These are phyloP conservation scores for Bipolaris cookei DNA, from an alignment of 2,329 filamentous ascomycete genomes.

Conservation along the genomic window DNA sequence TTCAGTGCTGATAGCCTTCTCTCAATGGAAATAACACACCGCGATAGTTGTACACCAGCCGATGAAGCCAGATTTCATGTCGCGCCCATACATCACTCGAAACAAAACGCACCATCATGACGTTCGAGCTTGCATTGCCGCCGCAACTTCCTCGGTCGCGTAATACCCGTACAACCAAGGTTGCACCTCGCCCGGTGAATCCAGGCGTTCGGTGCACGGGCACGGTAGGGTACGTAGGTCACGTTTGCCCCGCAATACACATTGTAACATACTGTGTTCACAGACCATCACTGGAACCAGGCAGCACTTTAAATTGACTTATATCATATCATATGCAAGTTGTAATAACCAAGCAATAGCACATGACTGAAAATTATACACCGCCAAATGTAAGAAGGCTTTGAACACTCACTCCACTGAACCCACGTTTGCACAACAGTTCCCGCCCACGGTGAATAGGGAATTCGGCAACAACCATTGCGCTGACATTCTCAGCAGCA, in stretches of 20 bases:
- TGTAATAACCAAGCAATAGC: background rate
- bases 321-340: no score
- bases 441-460: slow-evolving; percentile 61
- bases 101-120: background rate
- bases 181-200: slow-evolving; percentile 42
- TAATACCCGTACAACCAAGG: slow-evolving; percentile 48
- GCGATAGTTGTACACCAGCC: background rate
- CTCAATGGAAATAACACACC: background rate
- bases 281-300: no score
- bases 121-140: slow-evolving; percentile 10
- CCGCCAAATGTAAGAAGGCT: slow-evolving; percentile 62
- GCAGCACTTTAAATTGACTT: no score
- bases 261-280: no score
- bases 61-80: background rate
- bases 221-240: no score
- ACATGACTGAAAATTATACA: slow-evolving; percentile 30
- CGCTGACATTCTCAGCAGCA: slow-evolving; percentile 48
- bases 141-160: slow-evolving; percentile 40
- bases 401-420: slow-evolving; percentile 58
- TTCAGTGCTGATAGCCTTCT: background rate
- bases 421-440: slow-evolving; percentile 55
- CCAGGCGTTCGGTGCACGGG: no score
- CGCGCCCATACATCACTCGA: background rate
- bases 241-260: no score
- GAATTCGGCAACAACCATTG: slow-evolving; percentile 66